phyloP scores from a whole-genome alignment of 306 rosid species.

The Dryas drummondii region DNA sequence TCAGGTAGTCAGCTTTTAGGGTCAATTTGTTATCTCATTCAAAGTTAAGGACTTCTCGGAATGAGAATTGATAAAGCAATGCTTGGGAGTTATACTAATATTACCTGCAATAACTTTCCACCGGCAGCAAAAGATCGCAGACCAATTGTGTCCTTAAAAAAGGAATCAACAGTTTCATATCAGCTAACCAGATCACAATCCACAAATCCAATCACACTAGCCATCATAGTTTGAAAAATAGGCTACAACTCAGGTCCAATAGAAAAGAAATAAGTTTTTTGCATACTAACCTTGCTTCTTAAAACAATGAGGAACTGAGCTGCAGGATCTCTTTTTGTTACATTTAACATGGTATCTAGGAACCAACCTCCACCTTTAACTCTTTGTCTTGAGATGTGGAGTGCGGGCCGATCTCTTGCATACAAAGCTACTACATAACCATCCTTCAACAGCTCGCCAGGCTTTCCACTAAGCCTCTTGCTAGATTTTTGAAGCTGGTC shows the following conservation, averaged over 20 bases:
- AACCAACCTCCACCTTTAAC: slow-evolving; percentile 96
- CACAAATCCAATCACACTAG: slow-evolving; percentile 7
- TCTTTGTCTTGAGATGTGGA: slow-evolving; percentile 88
- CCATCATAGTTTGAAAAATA: slow-evolving; percentile 24
- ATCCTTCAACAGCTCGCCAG: slow-evolving; percentile 73
- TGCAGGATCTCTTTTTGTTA: slow-evolving; percentile 95
- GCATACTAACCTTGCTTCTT: slow-evolving; percentile 76
- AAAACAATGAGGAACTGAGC: slow-evolving; percentile 80
- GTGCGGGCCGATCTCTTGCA: slow-evolving; percentile 65
- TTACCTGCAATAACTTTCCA: slow-evolving; percentile 95
- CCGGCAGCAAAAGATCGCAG: slow-evolving; percentile 96
- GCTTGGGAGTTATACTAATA: background rate
- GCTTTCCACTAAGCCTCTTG: slow-evolving; percentile 63
- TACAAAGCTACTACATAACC: slow-evolving; percentile 78
- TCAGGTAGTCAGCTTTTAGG: slow-evolving; percentile 7
- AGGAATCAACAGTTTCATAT: slow-evolving; percentile 25
- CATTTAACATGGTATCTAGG: slow-evolving; percentile 73
- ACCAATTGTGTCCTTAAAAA: slow-evolving; percentile 85
- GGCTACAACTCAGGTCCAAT: background rate
- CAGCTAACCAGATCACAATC: slow-evolving; percentile 32
- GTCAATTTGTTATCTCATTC: background rate
- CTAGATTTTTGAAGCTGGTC: slow-evolving; percentile 51
- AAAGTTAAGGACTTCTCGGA: slow-evolving; percentile 11
- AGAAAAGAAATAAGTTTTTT: slow-evolving; percentile 20
- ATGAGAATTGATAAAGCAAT: background rate